phyloP scores from a whole-genome alignment of 2,329 filamentous ascomycete genomes.

The Acarospora socialis region DNA sequence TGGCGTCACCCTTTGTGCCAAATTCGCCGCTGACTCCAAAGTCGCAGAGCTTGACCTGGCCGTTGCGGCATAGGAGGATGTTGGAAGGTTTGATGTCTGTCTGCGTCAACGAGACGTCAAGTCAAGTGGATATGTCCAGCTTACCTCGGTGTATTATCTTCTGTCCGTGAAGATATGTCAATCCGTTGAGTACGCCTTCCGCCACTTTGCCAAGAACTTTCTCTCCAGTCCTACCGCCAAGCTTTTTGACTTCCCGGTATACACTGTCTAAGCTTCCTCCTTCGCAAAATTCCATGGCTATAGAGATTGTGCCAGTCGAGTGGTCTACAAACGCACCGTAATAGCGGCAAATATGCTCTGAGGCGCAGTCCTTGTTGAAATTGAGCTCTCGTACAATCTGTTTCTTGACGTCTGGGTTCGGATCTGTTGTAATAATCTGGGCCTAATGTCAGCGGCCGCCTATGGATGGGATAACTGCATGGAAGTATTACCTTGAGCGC shows the following conservation, averaged over 20 bases:
- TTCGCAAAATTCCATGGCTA: slow-evolving; percentile 98
- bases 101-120: not conserved
- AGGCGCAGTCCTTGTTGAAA: slow-evolving; percentile 96
- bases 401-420: slow-evolving; percentile 94
- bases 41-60: slow-evolving; percentile 94
- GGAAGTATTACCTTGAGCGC: slow-evolving; percentile 64
- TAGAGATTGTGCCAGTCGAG: slow-evolving; percentile 90
- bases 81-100: slow-evolving; percentile 94
- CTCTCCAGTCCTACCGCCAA: slow-evolving; percentile 87
- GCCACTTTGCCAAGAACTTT: slow-evolving; percentile 95
- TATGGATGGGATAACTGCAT: not conserved
- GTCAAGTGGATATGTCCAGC: slow-evolving; percentile 3
- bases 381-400: slow-evolving; percentile 92
- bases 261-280: slow-evolving; percentile 92
- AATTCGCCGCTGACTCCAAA: slow-evolving; percentile 97
- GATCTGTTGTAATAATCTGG: slow-evolving; percentile 94
- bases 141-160: slow-evolving; percentile 84
- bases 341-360: slow-evolving; percentile 91
- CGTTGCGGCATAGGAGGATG: slow-evolving; percentile 80
- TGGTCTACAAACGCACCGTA: slow-evolving; percentile 96
- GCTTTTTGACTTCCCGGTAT: slow-evolving; percentile 91
- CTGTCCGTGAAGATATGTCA: slow-evolving; percentile 88
- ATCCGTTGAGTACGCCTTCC: slow-evolving; percentile 80
- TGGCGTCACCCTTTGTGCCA: slow-evolving; percentile 94
- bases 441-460: slow-evolving; percentile 2